Conservation (phyloP, 2,329 filamentous ascomycete genomes). For the Penicillium thymicola region DNA sequence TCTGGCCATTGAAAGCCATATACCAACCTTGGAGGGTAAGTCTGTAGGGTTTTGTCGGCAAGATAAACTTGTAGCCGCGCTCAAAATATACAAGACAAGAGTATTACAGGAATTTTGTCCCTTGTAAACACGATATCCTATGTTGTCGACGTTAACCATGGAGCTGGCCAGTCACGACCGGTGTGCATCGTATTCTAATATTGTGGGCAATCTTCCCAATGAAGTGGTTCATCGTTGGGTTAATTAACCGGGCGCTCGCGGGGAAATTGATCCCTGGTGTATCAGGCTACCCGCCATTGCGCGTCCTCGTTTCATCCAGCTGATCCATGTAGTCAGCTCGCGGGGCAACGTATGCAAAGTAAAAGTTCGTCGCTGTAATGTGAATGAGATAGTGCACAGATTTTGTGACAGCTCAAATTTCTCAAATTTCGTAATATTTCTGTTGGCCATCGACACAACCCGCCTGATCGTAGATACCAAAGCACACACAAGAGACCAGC, state of each 20-base stretch:
- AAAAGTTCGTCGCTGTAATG: not conserved
- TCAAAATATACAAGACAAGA: not conserved
- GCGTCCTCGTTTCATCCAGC: constrained; percentile 1
- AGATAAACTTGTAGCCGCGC: not conserved
- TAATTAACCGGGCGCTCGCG: not conserved
- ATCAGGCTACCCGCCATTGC: not conserved
- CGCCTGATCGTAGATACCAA: not conserved
- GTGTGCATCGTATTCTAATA: not conserved
- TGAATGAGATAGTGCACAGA: not conserved
- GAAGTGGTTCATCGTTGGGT: not conserved
- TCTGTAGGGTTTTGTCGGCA: too few species aligned
- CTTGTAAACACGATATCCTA: not conserved
- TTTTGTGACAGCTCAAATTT: not conserved
- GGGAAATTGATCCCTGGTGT: not conserved
- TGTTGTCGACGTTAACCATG: not conserved
- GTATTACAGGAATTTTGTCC: not conserved
- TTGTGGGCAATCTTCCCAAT: too few species aligned
- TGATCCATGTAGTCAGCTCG: not conserved
- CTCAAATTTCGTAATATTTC: not conserved
- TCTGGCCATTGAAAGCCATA: not conserved
- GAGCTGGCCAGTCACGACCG: not conserved
- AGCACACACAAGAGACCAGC: not conserved
- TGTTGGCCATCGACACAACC: not conserved
- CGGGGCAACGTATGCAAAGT: not conserved
- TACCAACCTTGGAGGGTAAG: too few species aligned